A percentile compares a stretch with the other conserved stretches of the same genome.
Conservation (phyloP, 768 basidiomycete species). For the Mycena capillaripes region DNA sequence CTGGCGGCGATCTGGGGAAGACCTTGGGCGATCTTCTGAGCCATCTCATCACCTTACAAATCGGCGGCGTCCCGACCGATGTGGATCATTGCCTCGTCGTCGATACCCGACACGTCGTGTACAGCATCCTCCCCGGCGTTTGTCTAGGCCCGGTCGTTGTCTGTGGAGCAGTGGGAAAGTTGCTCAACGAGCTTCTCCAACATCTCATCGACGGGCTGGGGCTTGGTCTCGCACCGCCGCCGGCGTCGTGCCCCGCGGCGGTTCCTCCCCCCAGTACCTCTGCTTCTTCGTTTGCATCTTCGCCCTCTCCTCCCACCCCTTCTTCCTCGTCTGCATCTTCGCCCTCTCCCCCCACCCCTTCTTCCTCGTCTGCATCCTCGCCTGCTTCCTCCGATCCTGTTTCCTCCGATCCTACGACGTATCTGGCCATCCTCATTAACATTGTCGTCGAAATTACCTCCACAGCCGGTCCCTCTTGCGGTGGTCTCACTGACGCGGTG, state of each 20-base stretch:
- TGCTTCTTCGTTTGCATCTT: not conserved
- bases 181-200: not conserved
- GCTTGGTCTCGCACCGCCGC: not conserved
- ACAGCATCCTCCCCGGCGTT: not conserved
- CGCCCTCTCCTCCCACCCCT: not conserved
- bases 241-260: not conserved
- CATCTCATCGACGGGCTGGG: conserved; percentile 3
- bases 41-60: not conserved
- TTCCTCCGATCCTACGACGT: too few relatives aligned
- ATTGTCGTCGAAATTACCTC: not conserved
- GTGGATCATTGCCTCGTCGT: conserved; percentile 9
- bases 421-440: not conserved
- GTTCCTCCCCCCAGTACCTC: not conserved
- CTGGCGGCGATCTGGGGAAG: not conserved
- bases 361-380: not conserved
- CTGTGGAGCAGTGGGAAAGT: conserved; percentile 9
- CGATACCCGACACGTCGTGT: not conserved
- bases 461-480: not conserved
- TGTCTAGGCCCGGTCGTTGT: conserved; percentile 3
- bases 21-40: not conserved
- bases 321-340: not conserved
- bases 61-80: not conserved
- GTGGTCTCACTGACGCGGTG: not conserved
- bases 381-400: too few relatives aligned
- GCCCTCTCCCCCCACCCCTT: not conserved